These are phyloP conservation scores for Penicillium desertorum DNA, from an alignment of 495 filamentous ascomycete species.

Conservation along the genomic window DNA sequence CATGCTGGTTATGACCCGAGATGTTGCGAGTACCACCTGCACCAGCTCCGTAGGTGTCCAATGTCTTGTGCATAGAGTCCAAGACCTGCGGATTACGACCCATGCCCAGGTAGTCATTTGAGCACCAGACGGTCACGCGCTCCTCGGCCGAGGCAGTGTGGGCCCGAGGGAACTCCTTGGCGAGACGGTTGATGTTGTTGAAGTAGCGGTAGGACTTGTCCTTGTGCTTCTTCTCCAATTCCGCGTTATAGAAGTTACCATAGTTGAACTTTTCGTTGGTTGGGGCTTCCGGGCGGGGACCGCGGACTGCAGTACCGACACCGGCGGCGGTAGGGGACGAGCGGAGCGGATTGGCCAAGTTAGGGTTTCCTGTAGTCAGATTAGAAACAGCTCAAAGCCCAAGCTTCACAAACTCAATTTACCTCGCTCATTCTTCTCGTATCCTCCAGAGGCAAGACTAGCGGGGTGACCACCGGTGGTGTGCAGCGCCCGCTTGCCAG, in stretches of 20 bases:
- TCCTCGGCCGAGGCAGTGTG: conserved; percentile 85
- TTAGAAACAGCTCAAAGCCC: conserved; percentile 10
- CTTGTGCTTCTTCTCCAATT: conserved; percentile 98
- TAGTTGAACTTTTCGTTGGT: conserved; percentile 73
- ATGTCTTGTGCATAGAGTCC: conserved; percentile 87
- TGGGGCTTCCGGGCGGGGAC: conserved; percentile 46
- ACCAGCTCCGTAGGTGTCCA: conserved; percentile 92
- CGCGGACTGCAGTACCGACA: conserved; percentile 31
- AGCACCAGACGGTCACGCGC: conserved; percentile 97
- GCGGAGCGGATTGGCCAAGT: conserved; percentile 20
- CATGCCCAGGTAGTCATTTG: conserved; percentile 98
- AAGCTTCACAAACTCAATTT: conserved; percentile 19
- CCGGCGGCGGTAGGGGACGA: conserved; percentile 18
- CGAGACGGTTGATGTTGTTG: conserved; percentile 99
- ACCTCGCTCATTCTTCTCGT: conserved; percentile 62
- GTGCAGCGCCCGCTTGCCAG: conserved; percentile 72
- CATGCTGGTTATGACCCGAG: conserved; percentile 95
- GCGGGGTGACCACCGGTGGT: conserved; percentile 73
- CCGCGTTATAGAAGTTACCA: conserved; percentile 79
- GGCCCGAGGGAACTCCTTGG: conserved; percentile 92
- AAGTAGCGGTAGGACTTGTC: conserved; percentile 99
- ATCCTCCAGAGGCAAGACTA: conserved; percentile 62
- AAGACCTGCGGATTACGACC: conserved; percentile 86
- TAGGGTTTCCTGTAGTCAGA: conserved; percentile 28
- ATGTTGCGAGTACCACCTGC: conserved; percentile 97